phyloP scores from a whole-genome alignment of 2,329 filamentous ascomycete species.

The Exophiala mesophila region DNA sequence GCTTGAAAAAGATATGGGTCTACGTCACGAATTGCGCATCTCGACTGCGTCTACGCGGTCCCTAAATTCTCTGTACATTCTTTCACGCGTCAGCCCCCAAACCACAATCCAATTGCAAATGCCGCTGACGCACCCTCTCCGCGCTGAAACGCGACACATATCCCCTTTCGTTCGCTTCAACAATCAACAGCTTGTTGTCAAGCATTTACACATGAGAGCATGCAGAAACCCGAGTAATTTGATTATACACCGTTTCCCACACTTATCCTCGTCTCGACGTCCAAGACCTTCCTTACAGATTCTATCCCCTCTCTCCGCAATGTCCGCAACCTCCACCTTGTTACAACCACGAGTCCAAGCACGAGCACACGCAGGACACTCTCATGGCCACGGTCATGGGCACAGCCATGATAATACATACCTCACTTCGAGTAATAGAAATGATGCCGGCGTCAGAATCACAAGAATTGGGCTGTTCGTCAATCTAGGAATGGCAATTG shows the following conservation, averaged over 20 bases:
- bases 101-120: conserved; percentile 12
- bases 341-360: conserved; percentile 14
- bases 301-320: conserved; percentile 3
- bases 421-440: conserved; percentile 74
- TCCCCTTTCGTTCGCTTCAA: conserved; percentile 8
- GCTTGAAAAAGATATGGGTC: too few species aligned
- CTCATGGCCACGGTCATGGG: conserved; percentile 56
- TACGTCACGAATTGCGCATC: too few species aligned
- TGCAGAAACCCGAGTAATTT: conserved; percentile 9
- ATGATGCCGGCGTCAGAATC: conserved; percentile 89
- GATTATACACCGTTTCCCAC: conserved; percentile 4
- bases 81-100: background rate
- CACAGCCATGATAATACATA: conserved; percentile 84
- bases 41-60: background rate
- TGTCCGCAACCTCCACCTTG: conserved; percentile 5
- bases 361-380: conserved; percentile 46
- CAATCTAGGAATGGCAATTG: conserved; percentile 90
- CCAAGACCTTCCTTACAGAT: conserved; percentile 5
- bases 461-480: conserved; percentile 83
- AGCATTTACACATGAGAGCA: conserved; percentile 5
- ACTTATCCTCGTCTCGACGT: background rate
- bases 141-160: conserved; percentile 23
- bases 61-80: background rate
- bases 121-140: conserved; percentile 23
- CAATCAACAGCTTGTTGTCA: conserved; percentile 3